Evolutionary conservation across 2,329 filamentous ascomycete species (phyloP), one percentile per base, ranked within the genome.

Genomic region (Sporothrix mexicana): DNA sequence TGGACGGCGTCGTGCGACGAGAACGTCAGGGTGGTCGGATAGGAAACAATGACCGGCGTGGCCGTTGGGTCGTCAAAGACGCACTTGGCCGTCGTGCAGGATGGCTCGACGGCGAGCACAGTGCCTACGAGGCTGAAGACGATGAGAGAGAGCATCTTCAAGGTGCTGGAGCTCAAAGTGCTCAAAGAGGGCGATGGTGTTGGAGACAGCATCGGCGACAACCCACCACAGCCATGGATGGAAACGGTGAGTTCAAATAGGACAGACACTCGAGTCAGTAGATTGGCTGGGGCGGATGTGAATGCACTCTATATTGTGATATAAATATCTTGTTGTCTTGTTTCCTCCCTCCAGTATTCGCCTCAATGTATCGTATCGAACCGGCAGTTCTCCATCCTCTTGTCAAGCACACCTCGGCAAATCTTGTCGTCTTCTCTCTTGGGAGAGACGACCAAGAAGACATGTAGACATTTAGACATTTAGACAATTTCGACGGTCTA

Each of bases 21-120:
- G 8, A 71, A 71, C 15, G 57, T 71, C 15, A 71, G 69, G 12
- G 69, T 71, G 25, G 57, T 64, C 69, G 69, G 69, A 57, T 71
- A 71, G 36, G 55, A 25, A 7, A 43, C 64, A 43, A 71, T 53
- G 69, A 57, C 41, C 9, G 69, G 69, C 43, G 69, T 71, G 43
- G 59, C 69, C 12, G 55, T 64, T 2, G 69, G 69, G 57, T 64
- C 30, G 43, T 71, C 55, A 25, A 71, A 71, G 55, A 49, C 69
- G 69, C 69, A 71, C 30, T 49, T 23, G 25, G 25, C 69, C 13
- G 69, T 62, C 5, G 69, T 71, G 55, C 69, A 71, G 10, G 69
- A 71, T 1, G 69, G 69, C 43, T 71, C 69, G 55, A 71, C 41
- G 69, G 49, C 69, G 15, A 36, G 5, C 20, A 20, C 69, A 23